These are phyloP conservation scores for Reutealis trisperma DNA, from an alignment of 345 rosid genomes.

Conservation along the genomic window DNA sequence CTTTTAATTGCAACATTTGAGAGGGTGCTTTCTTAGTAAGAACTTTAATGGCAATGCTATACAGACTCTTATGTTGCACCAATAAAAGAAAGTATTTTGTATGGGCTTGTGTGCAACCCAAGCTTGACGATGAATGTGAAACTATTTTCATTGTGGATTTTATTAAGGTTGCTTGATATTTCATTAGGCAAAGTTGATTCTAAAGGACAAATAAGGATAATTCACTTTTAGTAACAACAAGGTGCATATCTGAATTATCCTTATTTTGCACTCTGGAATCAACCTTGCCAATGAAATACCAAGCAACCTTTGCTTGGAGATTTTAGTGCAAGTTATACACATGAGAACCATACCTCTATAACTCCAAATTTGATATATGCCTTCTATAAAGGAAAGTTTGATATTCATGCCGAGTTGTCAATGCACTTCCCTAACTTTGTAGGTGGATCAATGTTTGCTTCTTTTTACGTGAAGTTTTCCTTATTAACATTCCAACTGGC, in stretches of 20 bases:
- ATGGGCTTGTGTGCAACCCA: background rate
- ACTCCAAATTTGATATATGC: background rate
- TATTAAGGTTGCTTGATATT: background rate
- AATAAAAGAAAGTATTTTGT: background rate
- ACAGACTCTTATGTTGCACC: background rate
- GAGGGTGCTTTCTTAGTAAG: background rate
- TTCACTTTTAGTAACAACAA: background rate
- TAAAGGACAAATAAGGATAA: background rate
- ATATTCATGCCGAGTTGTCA: background rate
- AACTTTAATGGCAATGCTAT: background rate
- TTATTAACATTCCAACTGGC: background rate
- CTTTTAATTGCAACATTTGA: background rate
- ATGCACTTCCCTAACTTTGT: background rate
- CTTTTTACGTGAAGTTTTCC: background rate
- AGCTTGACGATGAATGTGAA: background rate
- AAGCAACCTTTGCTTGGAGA: background rate
- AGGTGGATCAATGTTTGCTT: background rate
- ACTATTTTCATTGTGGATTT: background rate
- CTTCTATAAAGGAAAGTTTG: background rate
- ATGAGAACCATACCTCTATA: background rate
- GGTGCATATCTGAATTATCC: too few species aligned
- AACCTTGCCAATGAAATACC: too few species aligned
- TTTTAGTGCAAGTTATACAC: background rate
- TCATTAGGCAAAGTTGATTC: background rate
- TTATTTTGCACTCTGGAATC: too few species aligned